Conservation (phyloP, 768 basidiomycete genomes). For the Cyathus striatus region DNA sequence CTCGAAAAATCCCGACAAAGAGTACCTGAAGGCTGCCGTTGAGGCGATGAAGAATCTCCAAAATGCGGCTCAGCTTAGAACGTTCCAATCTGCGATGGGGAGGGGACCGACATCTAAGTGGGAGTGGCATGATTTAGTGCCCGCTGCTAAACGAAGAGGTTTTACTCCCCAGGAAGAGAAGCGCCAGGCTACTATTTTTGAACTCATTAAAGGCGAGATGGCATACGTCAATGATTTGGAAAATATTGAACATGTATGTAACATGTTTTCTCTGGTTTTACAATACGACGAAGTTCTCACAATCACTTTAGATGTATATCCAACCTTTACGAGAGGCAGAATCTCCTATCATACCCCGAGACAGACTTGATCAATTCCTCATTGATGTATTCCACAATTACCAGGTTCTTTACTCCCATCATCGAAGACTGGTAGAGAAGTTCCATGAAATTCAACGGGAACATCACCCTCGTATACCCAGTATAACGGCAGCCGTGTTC, state of each 20-base stretch:
- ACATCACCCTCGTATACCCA: constrained; percentile 75
- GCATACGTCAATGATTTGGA: constrained; percentile 92
- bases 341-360: constrained; percentile 73
- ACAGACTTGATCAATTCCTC: constrained; percentile 73
- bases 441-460: constrained; percentile 86
- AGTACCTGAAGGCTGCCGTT: constrained; percentile 76
- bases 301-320: constrained; percentile 66
- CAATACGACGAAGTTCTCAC: neutral
- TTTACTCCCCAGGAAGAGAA: constrained; percentile 74
- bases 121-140: constrained; percentile 87
- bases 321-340: constrained; percentile 67
- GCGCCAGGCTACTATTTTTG: constrained; percentile 88
- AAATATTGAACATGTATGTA: constrained; percentile 73
- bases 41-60: constrained; percentile 79
- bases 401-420: constrained; percentile 68
- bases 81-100: constrained; percentile 88
- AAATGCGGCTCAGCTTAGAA: constrained; percentile 73
- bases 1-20: constrained; percentile 75
- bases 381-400: constrained; percentile 89
- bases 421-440: constrained; percentile 69
- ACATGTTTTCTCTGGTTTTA: neutral
- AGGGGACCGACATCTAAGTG: constrained; percentile 74
- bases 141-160: constrained; percentile 50
- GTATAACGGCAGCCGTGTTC: constrained; percentile 80
- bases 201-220: constrained; percentile 96